Evolutionary conservation across 345 rosid species (phyloP).

Genomic region (Cardamine occulta): DNA sequence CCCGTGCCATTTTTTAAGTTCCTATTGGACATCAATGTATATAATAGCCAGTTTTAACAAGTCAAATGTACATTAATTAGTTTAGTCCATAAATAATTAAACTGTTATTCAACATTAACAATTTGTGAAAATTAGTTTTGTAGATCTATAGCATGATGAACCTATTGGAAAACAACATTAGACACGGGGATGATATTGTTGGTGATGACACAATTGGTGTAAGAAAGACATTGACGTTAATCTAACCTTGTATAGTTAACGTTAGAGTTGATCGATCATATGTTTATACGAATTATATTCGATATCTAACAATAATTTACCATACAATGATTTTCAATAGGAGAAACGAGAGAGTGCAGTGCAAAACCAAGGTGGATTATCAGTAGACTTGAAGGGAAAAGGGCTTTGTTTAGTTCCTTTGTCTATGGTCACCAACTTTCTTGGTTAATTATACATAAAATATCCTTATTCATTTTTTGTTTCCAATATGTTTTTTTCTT

Average conservation of each 20-base stretch:
- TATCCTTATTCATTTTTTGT: slow-evolving; percentile 16
- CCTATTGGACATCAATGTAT: slow-evolving; percentile 8
- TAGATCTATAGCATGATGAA: slow-evolving; percentile 38
- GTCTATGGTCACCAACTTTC: slow-evolving; percentile 39
- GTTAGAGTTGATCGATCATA: not conserved
- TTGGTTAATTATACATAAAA: slow-evolving; percentile 15
- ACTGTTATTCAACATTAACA: slow-evolving; percentile 1
- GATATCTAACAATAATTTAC: not conserved
- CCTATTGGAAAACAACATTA: slow-evolving; percentile 12
- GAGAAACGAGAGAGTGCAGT: slow-evolving; percentile 13
- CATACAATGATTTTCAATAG: slow-evolving; percentile 11
- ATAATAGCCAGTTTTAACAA: slow-evolving; percentile 13
- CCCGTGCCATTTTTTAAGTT: not conserved
- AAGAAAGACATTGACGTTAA: not conserved
- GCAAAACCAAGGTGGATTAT: slow-evolving; percentile 32
- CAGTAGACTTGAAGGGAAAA: slow-evolving; percentile 35
- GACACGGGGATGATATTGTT: slow-evolving; percentile 9
- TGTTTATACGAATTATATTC: not conserved
- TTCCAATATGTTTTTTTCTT: not conserved
- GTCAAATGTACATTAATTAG: slow-evolving; percentile 21
- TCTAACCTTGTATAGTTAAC: not conserved
- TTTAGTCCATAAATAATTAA: slow-evolving; percentile 8
- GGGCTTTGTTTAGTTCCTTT: slow-evolving; percentile 47
- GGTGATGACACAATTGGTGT: slow-evolving; percentile 30
- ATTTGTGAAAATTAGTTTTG: not conserved